Percentiles rank a stretch among this genome's conserved stretches.
Evolutionary conservation across 345 rosid species (phyloP).

Genomic region (Salix koriyanagi): DNA sequence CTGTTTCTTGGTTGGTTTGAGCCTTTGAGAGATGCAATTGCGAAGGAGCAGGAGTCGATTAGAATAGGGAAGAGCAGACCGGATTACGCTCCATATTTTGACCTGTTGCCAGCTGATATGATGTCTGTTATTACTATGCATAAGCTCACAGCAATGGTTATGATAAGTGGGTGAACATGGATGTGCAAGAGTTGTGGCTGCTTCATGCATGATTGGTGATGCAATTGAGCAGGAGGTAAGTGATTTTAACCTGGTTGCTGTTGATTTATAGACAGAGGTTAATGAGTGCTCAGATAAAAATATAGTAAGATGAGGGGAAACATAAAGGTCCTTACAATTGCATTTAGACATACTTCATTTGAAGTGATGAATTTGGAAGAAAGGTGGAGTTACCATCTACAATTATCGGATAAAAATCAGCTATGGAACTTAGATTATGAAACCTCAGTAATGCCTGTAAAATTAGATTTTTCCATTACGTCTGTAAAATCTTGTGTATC

Average conservation of each 20-base stretch:
- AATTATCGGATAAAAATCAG: neutral
- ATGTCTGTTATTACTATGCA: conserved; percentile 94
- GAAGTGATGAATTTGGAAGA: neutral
- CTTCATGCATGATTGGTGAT: conserved; percentile 72
- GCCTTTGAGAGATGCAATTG: conserved; percentile 68
- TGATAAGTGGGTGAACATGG: conserved; percentile 83
- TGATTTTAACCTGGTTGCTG: neutral
- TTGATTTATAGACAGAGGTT: neutral
- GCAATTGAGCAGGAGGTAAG: conserved; percentile 95
- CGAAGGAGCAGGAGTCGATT: conserved; percentile 61
- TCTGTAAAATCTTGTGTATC: neutral
- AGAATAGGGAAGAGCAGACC: conserved; percentile 49
- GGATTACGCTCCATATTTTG: conserved; percentile 47
- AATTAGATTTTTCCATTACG: neutral
- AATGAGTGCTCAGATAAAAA: neutral
- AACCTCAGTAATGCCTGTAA: neutral
- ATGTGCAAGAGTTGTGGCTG: conserved; percentile 61
- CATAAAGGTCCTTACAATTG: neutral
- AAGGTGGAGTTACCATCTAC: neutral
- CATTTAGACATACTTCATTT: neutral
- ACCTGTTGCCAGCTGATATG: conserved; percentile 86
- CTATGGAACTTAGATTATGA: neutral
- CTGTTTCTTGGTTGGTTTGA: conserved; percentile 98
- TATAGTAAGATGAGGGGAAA: neutral
- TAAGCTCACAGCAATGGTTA: conserved; percentile 64